These are phyloP conservation scores for Obelidium mucronatum DNA, from an alignment of 192 early-diverging fungal species.

Conservation along the genomic window DNA sequence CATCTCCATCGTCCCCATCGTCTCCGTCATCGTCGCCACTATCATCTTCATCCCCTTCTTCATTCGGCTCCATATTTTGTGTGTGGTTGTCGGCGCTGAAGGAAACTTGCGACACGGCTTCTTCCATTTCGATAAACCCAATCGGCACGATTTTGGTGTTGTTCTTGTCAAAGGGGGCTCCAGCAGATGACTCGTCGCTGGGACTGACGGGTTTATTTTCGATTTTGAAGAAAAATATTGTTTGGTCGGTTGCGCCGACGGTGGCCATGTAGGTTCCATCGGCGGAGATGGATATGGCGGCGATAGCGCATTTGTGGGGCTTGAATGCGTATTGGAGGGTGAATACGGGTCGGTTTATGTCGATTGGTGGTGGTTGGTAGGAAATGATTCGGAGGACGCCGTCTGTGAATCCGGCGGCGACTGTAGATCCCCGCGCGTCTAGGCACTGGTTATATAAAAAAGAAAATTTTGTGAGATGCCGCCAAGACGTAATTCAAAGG, in stretches of 20 bases:
- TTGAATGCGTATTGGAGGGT: conserved; percentile 62
- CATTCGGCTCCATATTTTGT: conserved; percentile 15
- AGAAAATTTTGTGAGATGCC: not conserved
- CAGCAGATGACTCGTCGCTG: not conserved
- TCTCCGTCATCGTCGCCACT: conserved; percentile 38
- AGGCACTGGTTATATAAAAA: conserved; percentile 41
- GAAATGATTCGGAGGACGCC: conserved; percentile 63
- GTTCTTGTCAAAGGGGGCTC: conserved; percentile 31
- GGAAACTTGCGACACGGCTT: conserved; percentile 38
- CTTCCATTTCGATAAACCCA: conserved; percentile 59
- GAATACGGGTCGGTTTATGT: conserved; percentile 33
- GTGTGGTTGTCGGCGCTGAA: conserved; percentile 57
- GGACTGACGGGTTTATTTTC: conserved; percentile 14
- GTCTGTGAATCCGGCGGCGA: conserved; percentile 61
- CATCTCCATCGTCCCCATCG: conserved; percentile 43
- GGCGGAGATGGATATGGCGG: conserved; percentile 51
- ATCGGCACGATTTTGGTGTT: conserved; percentile 53
- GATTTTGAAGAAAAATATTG: conserved; percentile 66
- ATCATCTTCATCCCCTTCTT: conserved; percentile 3
- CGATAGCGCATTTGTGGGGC: conserved; percentile 58
- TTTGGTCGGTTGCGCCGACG: conserved; percentile 48
- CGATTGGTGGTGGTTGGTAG: conserved; percentile 39
- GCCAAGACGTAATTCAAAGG: not conserved
- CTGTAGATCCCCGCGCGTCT: conserved; percentile 54
- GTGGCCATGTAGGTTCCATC: conserved; percentile 63